A percentile compares a stretch with the other conserved stretches of the same genome.
Conservation (phyloP, 2,329 filamentous ascomycete species). For the Pseudogymnoascus destructans region DNA sequence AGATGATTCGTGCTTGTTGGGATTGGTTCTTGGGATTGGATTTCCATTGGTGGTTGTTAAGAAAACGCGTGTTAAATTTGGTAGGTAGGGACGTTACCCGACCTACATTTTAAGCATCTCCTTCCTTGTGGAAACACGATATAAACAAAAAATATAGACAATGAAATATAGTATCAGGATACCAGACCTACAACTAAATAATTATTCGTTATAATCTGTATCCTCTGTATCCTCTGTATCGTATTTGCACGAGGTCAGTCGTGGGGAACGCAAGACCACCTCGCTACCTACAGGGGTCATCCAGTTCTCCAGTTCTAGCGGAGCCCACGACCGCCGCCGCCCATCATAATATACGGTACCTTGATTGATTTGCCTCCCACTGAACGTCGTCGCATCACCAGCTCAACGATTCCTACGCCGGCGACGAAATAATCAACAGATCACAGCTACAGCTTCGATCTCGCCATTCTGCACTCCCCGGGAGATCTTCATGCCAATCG, state of each 20-base stretch:
- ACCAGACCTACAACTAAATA: not conserved
- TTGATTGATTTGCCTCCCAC: slow-evolving; percentile 3
- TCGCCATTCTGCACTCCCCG: not conserved
- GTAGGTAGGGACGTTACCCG: too few relatives aligned
- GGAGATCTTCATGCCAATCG: not conserved
- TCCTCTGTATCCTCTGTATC: not conserved
- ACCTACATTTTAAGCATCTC: too few relatives aligned
- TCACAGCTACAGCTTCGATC: not conserved
- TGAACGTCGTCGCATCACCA: not conserved
- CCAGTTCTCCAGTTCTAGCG: slow-evolving; percentile 1
- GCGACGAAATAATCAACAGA: not conserved
- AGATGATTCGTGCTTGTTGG: too few relatives aligned
- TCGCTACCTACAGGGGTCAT: slow-evolving; percentile 2
- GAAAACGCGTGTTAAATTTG: too few relatives aligned
- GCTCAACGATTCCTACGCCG: not conserved
- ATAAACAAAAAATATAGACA: not conserved
- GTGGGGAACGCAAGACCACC: not conserved
- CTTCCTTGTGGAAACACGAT: not conserved
- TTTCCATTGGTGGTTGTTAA: too few relatives aligned
- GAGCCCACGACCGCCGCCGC: not conserved
- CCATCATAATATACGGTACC: slow-evolving; percentile 3
- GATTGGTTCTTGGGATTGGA: too few relatives aligned
- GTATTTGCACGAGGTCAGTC: not conserved
- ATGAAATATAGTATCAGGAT: not conserved
- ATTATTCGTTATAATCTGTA: not conserved